phyloP scores from a whole-genome alignment of 805 yeast species.

The Middelhovenomyces tepae region DNA sequence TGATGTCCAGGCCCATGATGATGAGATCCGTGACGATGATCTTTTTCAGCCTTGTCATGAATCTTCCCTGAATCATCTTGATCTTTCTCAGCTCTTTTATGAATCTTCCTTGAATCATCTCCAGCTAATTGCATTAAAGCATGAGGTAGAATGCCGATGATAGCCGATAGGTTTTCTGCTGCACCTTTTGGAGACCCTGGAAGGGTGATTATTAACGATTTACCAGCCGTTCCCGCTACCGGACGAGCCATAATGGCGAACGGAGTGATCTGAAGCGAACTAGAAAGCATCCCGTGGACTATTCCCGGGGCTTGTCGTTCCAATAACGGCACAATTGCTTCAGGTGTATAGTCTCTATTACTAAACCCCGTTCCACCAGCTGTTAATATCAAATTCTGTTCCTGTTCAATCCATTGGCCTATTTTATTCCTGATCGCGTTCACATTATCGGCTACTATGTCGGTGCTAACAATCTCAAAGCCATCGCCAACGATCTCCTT shows the following conservation, averaged over 20 bases:
- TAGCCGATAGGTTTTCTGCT: conserved; percentile 34
- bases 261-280: conserved; percentile 37
- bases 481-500: conserved; percentile 12
- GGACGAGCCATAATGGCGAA: conserved; percentile 43
- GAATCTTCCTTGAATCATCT: conserved; percentile 34
- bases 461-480: conserved; percentile 9
- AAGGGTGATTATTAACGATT: conserved; percentile 35
- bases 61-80: conserved; percentile 8
- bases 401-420: conserved; percentile 24
- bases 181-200: conserved; percentile 50
- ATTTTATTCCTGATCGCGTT: conserved; percentile 24
- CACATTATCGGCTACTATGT: conserved; percentile 32
- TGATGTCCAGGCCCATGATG: not conserved
- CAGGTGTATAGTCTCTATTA: conserved; percentile 40
- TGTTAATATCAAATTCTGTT: conserved; percentile 30
- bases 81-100: conserved; percentile 21
- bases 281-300: conserved; percentile 38
- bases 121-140: conserved; percentile 33
- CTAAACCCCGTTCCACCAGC: conserved; percentile 50
- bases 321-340: conserved; percentile 36
- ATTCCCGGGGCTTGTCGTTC: conserved; percentile 42
- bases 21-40: not conserved
- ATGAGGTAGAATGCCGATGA: conserved; percentile 34
- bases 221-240: conserved; percentile 37
- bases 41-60: not conserved